Evolutionary conservation across 495 filamentous ascomycete species (phyloP), one percentile per base, ranked within the genome.

Genomic region (Cercophora newfieldiana): DNA sequence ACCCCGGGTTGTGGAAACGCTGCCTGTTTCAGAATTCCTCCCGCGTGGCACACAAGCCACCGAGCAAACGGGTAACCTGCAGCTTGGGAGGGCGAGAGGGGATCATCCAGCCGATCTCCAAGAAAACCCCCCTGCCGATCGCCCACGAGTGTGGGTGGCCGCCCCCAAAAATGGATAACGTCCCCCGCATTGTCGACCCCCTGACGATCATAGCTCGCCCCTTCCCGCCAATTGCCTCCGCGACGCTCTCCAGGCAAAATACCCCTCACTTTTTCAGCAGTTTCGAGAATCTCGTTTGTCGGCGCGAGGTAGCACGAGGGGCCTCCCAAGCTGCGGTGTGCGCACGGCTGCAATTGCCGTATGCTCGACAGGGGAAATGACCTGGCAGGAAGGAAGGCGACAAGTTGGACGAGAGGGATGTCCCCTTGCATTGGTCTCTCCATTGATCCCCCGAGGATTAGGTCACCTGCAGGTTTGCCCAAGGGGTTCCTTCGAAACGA

Each of bases 131-230:
- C 49, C 50, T 65, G 66, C 61, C 57, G 66, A 68, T 68, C 59
- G 31, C 21, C 51, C 37, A 19, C 50, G 47, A 19, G 26, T 54
- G 18, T 33, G 61, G 50, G 19, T 28, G n/a, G 1, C 22, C 44
- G 48, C 48, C 10, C 49, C 61, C 30, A 16, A 49, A 49, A 61
- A 7, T 22, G 31, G 58, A 14, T 29, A 25, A 16, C 22, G 14
- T 49, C 53, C 59, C 64, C 65, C 65, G 65, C 65, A 67, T 63
- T 63, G 60, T 19, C 60, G 19, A 16, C 51, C 65, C 65, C 65
- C 65, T 67, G 65, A 51, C 51, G 65, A 67, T 67, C 65, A 63
- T 63, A 30, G 50, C 37, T 56, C 24, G 37, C 55, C 22, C 44
- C 48, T 57, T 56, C 25, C n/a, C n/a, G 25, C 51, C 48, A 33